Conservation (phyloP, 2,329 filamentous ascomycete genomes). For the Sarocladium brachiariae region DNA sequence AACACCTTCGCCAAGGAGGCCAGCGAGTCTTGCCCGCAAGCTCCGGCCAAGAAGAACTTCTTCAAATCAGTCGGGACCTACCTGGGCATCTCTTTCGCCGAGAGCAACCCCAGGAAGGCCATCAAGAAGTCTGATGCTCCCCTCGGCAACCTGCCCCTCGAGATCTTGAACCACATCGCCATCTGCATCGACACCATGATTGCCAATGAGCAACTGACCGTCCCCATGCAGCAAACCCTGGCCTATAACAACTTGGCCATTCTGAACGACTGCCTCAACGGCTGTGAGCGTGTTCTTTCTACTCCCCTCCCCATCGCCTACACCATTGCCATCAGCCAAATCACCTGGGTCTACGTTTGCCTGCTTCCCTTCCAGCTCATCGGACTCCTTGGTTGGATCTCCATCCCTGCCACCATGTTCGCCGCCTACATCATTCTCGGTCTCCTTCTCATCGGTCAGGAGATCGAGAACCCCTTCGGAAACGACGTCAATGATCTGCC, state of each 20-base stretch:
- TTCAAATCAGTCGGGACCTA: slow-evolving; percentile 65
- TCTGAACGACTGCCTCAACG: slow-evolving; percentile 66
- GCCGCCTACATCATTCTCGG: slow-evolving; percentile 80
- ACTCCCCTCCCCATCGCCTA: slow-evolving; percentile 80
- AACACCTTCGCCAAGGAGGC: slow-evolving; percentile 64
- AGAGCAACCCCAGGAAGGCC: slow-evolving; percentile 69
- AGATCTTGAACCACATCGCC: slow-evolving; percentile 68
- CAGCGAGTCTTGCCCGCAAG: slow-evolving; percentile 29
- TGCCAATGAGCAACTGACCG: slow-evolving; percentile 44
- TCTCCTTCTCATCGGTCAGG: slow-evolving; percentile 64
- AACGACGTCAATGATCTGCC: slow-evolving; percentile 77
- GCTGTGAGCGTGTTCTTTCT: slow-evolving; percentile 71
- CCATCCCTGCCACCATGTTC: slow-evolving; percentile 67
- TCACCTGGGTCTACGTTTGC: slow-evolving; percentile 78
- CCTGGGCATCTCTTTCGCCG: slow-evolving; percentile 68
- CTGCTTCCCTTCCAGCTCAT: slow-evolving; percentile 77
- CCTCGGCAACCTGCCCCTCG: slow-evolving; percentile 75
- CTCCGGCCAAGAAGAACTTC: slow-evolving; percentile 36
- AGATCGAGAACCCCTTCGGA: slow-evolving; percentile 83
- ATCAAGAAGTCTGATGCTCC: slow-evolving; percentile 68
- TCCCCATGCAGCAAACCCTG: slow-evolving; percentile 53
- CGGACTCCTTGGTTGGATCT: slow-evolving; percentile 57
- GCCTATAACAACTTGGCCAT: slow-evolving; percentile 53
- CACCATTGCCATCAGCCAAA: slow-evolving; percentile 76
- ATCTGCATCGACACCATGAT: slow-evolving; percentile 58